Evolutionary conservation across 306 rosid species (phyloP).

Genomic region (Lotus japonicus): DNA sequence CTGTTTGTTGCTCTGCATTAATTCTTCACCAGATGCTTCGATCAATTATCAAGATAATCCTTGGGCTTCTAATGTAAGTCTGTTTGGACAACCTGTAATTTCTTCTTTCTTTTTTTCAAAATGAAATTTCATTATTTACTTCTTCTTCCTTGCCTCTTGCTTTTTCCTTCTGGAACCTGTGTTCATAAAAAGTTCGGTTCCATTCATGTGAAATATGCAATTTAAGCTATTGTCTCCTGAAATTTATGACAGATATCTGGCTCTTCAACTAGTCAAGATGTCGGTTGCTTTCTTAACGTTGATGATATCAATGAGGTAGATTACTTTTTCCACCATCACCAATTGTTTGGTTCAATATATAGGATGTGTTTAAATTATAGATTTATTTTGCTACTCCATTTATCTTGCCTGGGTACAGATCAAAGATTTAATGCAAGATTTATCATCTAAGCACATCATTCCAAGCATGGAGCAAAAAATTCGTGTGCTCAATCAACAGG

Average conservation of each 20-base stretch:
- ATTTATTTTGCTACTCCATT: slow-evolving; percentile 35
- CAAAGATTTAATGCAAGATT: slow-evolving; percentile 78
- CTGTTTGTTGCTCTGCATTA: slow-evolving; percentile 70
- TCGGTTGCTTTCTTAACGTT: slow-evolving; percentile 65
- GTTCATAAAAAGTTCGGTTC: background rate
- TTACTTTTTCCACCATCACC: slow-evolving; percentile 14
- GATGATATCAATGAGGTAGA: slow-evolving; percentile 71
- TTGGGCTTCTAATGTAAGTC: slow-evolving; percentile 74
- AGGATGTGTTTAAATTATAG: slow-evolving; percentile 21
- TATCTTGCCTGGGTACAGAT: slow-evolving; percentile 53
- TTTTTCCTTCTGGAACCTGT: slow-evolving; percentile 2
- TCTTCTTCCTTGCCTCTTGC: background rate
- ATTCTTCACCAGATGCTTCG: slow-evolving; percentile 58
- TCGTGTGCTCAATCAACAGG: slow-evolving; percentile 92
- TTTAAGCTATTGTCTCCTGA: slow-evolving; percentile 35
- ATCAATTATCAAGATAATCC: slow-evolving; percentile 68
- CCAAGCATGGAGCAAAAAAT: slow-evolving; percentile 95
- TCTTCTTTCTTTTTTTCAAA: background rate
- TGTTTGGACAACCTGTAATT: slow-evolving; percentile 13
- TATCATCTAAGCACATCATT: slow-evolving; percentile 80
- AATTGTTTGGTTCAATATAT: slow-evolving; percentile 16
- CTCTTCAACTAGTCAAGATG: slow-evolving; percentile 42
- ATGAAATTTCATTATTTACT: background rate
- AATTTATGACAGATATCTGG: slow-evolving; percentile 56
- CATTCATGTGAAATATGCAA: slow-evolving; percentile 7